Percentiles rank a stretch among this genome's conserved stretches.
These are phyloP conservation scores for Beta macrorhiza DNA, from an alignment of 179 eudicot genomes.

Conservation along the genomic window DNA sequence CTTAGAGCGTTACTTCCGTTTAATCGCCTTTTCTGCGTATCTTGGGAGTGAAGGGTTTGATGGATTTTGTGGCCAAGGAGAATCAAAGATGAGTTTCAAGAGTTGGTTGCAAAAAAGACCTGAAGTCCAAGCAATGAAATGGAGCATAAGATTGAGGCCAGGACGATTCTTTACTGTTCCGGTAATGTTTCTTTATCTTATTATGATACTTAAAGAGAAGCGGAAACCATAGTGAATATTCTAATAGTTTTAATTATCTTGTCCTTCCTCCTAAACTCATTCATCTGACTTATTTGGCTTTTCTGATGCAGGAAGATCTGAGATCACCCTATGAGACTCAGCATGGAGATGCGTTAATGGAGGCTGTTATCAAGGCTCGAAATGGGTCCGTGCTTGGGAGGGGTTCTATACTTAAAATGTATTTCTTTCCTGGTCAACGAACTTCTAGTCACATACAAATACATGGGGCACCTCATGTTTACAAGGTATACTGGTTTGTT, in stretches of 20 bases:
- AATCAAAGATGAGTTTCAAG: conserved; percentile 73
- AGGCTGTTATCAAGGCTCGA: conserved; percentile 80
- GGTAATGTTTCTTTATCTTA: conserved; percentile 45
- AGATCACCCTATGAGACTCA: conserved; percentile 83
- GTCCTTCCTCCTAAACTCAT: conserved; percentile 15
- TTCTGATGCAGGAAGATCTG: conserved; percentile 64
- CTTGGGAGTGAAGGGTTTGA: conserved; percentile 97
- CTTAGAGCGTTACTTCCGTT: conserved; percentile 88
- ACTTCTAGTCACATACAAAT: conserved; percentile 81
- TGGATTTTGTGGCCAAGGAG: conserved; percentile 79
- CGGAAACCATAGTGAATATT: neutral
- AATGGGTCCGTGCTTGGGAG: conserved; percentile 90
- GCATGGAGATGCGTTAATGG: conserved; percentile 98
- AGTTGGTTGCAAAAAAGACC: conserved; percentile 85
- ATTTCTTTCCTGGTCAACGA: conserved; percentile 97
- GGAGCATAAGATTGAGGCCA: conserved; percentile 93
- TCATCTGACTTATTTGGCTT: neutral
- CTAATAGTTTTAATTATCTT: neutral
- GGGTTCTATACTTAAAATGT: conserved; percentile 88
- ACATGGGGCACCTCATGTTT: conserved; percentile 95
- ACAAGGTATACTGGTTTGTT: conserved; percentile 51
- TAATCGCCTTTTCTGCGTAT: conserved; percentile 95
- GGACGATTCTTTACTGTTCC: conserved; percentile 93
- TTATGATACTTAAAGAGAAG: neutral
- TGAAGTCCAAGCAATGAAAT: conserved; percentile 97